Evolutionary conservation across 2,329 filamentous ascomycete species (phyloP).

Genomic region (Verticillium tricorpus): DNA sequence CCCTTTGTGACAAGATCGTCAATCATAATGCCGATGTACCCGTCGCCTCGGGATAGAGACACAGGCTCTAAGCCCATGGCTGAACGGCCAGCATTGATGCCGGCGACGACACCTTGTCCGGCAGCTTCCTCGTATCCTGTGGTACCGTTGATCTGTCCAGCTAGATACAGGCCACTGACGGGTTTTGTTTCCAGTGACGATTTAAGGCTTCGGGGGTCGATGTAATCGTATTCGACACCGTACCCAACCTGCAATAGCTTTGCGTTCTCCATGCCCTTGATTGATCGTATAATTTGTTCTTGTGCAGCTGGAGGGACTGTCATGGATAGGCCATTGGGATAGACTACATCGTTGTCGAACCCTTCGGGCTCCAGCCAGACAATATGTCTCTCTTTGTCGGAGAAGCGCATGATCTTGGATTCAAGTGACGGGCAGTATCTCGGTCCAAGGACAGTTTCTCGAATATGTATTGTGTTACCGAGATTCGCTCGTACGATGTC

Average conservation of each 20-base stretch:
- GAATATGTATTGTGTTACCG: constrained; percentile 94
- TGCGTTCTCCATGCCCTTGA: constrained; percentile 83
- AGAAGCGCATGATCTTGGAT: constrained; percentile 87
- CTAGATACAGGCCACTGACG: constrained; percentile 83
- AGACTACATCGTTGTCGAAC: constrained; percentile 83
- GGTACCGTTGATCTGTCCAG: constrained; percentile 96
- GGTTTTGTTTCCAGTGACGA: constrained; percentile 92
- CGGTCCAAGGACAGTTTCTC: constrained; percentile 90
- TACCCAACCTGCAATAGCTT: constrained; percentile 94
- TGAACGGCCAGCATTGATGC: constrained; percentile 87
- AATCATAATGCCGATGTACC: constrained; percentile 98
- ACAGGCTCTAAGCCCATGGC: constrained; percentile 62
- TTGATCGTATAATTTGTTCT: constrained; percentile 76
- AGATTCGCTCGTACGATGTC: constrained; percentile 81
- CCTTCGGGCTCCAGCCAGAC: constrained; percentile 98
- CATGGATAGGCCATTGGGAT: constrained; percentile 97
- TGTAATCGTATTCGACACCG: constrained; percentile 97
- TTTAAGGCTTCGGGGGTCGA: constrained; percentile 83
- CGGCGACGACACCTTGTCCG: constrained; percentile 86
- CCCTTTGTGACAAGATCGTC: constrained; percentile 97
- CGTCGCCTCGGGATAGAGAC: constrained; percentile 74
- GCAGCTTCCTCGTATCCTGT: constrained; percentile 98
- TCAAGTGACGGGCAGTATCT: constrained; percentile 95
- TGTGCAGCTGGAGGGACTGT: constrained; percentile 88
- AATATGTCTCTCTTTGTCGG: constrained; percentile 74